Conservation (phyloP, 768 basidiomycete genomes). For the Trichaptum fuscoviolaceum region DNA sequence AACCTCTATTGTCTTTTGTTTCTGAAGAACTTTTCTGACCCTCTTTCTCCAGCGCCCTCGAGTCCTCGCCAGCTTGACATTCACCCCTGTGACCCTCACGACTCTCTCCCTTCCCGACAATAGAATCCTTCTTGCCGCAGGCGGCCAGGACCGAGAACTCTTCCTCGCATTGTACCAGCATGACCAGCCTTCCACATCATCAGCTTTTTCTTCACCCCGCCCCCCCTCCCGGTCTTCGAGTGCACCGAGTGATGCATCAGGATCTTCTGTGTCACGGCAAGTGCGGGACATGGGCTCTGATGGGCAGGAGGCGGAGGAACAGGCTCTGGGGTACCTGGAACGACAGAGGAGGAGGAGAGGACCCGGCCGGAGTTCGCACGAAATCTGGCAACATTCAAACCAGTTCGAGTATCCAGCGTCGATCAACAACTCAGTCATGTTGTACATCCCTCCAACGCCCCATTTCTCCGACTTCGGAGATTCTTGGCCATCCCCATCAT, state of each 20-base stretch:
- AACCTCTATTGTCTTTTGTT: no score
- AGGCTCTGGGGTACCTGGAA: neutral
- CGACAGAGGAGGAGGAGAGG: neutral
- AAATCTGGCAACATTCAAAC: constrained; percentile 33
- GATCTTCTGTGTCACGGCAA: neutral
- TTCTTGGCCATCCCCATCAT: constrained; percentile 21
- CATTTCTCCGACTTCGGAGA: neutral
- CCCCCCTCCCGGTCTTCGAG: neutral
- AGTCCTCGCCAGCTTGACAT: constrained; percentile 47
- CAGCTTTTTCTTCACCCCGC: neutral
- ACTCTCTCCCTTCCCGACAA: constrained; percentile 45
- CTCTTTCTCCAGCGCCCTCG: constrained; percentile 28
- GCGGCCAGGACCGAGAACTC: constrained; percentile 69
- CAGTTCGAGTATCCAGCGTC: constrained; percentile 45
- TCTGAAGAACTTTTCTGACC: neutral
- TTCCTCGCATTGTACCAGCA: constrained; percentile 44
- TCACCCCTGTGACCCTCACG: constrained; percentile 59
- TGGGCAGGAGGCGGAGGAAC: neutral
- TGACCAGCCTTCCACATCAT: neutral
- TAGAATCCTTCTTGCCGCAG: constrained; percentile 64
- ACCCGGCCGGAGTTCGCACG: constrained; percentile 14
- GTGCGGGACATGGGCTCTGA: neutral
- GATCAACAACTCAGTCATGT: constrained; percentile 76
- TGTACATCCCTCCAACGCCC: constrained; percentile 21
- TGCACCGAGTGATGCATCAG: neutral